Conservation (phyloP, 495 filamentous ascomycete species). For the Recurvomyces mirabilis region DNA sequence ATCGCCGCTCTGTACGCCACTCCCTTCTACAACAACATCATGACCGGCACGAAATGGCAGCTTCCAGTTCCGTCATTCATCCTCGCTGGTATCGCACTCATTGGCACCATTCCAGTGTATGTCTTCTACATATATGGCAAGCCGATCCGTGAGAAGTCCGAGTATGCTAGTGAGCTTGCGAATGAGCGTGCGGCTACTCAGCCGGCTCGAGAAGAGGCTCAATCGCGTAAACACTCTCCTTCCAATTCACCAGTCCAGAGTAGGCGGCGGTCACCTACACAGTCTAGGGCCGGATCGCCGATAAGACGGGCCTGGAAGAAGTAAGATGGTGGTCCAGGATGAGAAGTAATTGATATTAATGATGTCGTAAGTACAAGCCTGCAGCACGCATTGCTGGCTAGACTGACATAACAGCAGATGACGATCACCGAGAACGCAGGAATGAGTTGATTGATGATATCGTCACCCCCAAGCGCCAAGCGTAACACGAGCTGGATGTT, state of each 20-base stretch:
- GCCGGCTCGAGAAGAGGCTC: slow-evolving; percentile 5
- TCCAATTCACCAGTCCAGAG: not conserved
- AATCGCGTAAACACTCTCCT: not conserved
- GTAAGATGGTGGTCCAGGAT: no score
- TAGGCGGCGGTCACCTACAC: no score
- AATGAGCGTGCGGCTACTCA: slow-evolving; percentile 13
- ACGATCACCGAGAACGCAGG: no score
- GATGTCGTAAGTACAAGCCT: no score
- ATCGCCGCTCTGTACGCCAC: slow-evolving; percentile 61
- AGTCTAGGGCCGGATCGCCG: no score
- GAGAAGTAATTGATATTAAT: no score
- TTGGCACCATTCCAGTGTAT: slow-evolving; percentile 67
- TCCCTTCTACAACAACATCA: slow-evolving; percentile 45
- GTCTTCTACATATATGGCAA: slow-evolving; percentile 68
- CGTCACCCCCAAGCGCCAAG: no score
- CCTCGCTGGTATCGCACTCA: slow-evolving; percentile 52
- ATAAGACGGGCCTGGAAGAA: no score
- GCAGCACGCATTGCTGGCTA: no score
- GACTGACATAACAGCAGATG: no score
- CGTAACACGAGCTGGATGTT: no score
- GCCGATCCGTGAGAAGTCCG: slow-evolving; percentile 50
- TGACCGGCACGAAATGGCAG: slow-evolving; percentile 48
- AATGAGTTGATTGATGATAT: no score
- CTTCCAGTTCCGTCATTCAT: slow-evolving; percentile 60
- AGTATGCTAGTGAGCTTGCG: slow-evolving; percentile 50